A percentile compares a stretch with the other conserved stretches of the same genome.
These are phyloP conservation scores for Diaporthe capsici DNA, from an alignment of 2,329 filamentous ascomycete genomes.

Conservation along the genomic window DNA sequence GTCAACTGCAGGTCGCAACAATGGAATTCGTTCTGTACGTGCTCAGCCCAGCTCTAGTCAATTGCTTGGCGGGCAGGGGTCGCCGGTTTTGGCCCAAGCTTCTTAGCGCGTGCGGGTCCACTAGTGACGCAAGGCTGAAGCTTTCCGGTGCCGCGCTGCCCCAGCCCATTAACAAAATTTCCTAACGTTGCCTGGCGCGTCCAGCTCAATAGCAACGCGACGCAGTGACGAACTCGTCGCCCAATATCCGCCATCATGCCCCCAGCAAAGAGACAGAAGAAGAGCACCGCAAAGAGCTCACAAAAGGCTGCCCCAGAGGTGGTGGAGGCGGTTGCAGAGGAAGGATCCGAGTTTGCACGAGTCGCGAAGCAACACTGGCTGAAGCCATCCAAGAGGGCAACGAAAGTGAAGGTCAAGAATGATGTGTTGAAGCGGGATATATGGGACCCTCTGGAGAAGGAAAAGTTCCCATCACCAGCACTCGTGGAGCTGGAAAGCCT, in stretches of 20 bases:
- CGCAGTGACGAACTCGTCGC: constrained; percentile 37
- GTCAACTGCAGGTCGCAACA: not conserved
- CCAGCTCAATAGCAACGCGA: constrained; percentile 36
- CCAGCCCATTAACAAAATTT: constrained; percentile 37
- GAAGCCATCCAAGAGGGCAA: constrained; percentile 70
- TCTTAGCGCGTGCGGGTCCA: constrained; percentile 24
- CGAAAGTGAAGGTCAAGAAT: constrained; percentile 78
- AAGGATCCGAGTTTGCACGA: constrained; percentile 74
- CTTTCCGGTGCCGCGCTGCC: constrained; percentile 19
- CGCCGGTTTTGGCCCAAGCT: constrained; percentile 25
- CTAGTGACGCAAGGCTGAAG: constrained; percentile 37
- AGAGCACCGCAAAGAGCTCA: constrained; percentile 61
- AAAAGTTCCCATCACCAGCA: constrained; percentile 82
- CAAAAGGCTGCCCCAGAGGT: constrained; percentile 71
- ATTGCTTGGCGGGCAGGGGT: constrained; percentile 7
- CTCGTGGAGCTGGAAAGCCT: constrained; percentile 89
- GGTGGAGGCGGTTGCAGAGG: constrained; percentile 78
- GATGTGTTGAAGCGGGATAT: constrained; percentile 89
- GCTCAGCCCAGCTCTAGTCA: constrained; percentile 1
- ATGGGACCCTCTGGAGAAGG: constrained; percentile 89
- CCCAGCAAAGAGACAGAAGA: constrained; percentile 71
- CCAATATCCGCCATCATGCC: constrained; percentile 60
- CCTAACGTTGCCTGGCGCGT: constrained; percentile 29
- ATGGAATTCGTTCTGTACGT: constrained; percentile 8
- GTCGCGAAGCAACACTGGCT: constrained; percentile 91